Conservation (phyloP, 345 rosid genomes). For the Ceriops tagal region DNA sequence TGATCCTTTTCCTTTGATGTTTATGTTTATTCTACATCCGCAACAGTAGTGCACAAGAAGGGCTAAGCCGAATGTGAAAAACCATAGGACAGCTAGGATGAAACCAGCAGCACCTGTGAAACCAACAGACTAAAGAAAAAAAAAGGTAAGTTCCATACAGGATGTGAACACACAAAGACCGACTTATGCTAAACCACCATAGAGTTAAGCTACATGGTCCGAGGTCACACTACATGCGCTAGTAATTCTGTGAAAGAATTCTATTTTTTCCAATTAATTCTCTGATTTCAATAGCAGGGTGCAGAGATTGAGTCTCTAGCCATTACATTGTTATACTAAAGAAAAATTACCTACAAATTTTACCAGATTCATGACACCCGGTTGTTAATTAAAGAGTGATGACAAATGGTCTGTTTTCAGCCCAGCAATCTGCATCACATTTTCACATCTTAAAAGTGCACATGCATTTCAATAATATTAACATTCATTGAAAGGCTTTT, state of each 20-base stretch:
- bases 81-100: slow-evolving; percentile 72
- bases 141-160: neutral
- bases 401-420: no score
- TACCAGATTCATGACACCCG: neutral
- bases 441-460: no score
- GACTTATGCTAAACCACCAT: neutral
- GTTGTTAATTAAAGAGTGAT: no score
- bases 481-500: no score
- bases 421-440: no score
- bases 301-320: neutral
- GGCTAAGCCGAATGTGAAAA: slow-evolving; percentile 76
- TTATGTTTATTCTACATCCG: slow-evolving; percentile 59
- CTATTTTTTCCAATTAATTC: no score
- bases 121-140: slow-evolving; percentile 77
- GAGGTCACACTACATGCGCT: no score
- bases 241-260: no score
- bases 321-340: neutral
- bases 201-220: neutral
- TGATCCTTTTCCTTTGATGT: slow-evolving; percentile 47
- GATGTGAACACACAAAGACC: no score
- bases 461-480: no score
- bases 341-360: neutral
- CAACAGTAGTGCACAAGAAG: slow-evolving; percentile 59
- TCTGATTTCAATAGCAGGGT: neutral
- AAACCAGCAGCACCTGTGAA: slow-evolving; percentile 87